phyloP scores from a whole-genome alignment of 129 eudicot species.

The Flaveria trinervia region DNA sequence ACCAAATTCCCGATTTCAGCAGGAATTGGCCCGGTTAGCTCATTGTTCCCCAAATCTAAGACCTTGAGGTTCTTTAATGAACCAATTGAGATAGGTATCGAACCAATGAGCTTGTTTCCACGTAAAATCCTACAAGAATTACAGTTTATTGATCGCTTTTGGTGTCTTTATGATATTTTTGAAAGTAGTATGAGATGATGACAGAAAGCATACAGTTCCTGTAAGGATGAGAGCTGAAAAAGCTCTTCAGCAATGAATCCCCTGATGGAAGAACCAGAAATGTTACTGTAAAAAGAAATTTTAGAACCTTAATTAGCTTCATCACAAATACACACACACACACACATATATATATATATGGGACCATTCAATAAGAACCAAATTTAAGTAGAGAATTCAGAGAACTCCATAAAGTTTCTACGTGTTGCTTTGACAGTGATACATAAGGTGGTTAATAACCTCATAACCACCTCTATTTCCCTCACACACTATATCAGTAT shows the following conservation, averaged over 20 bases:
- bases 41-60: slow-evolving; percentile 86
- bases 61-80: slow-evolving; percentile 62
- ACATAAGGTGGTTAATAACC: too few species aligned
- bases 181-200: neutral
- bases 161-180: neutral
- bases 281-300: slow-evolving; percentile 57
- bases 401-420: neutral
- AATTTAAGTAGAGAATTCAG: neutral
- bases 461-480: too few species aligned
- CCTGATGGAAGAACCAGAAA: slow-evolving; percentile 76
- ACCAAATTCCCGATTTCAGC: slow-evolving; percentile 68
- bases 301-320: slow-evolving; percentile 29
- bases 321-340: neutral
- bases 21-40: slow-evolving; percentile 88
- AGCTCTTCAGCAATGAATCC: slow-evolving; percentile 86
- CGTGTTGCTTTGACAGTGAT: neutral
- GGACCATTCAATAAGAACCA: neutral
- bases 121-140: slow-evolving; percentile 56
- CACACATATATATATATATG: neutral
- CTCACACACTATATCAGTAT: too few species aligned
- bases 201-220: slow-evolving; percentile 70
- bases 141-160: neutral
- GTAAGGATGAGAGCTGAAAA: slow-evolving; percentile 58
- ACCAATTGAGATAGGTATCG: slow-evolving; percentile 84
- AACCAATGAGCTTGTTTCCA: slow-evolving; percentile 76